A percentile compares a stretch with the other conserved stretches of the same genome.
These are phyloP conservation scores for Verruconis gallopava DNA, from an alignment of 2,329 filamentous ascomycete species.

Conservation along the genomic window DNA sequence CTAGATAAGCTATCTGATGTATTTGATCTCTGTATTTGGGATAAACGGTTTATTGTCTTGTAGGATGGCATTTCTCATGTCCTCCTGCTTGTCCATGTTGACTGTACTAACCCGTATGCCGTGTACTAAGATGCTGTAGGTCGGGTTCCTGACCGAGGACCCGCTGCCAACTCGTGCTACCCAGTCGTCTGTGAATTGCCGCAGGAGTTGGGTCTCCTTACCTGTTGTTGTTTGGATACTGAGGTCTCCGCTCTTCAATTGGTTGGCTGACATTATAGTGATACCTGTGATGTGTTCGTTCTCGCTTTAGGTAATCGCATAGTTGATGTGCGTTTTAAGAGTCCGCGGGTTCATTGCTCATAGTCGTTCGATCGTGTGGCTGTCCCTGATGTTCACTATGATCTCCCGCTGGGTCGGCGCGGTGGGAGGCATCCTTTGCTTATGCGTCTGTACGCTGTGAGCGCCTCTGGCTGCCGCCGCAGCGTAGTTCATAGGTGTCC, in stretches of 20 bases:
- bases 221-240: conserved; percentile 10
- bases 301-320: conserved; percentile 13
- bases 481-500: conserved; percentile 11
- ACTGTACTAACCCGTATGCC: conserved; percentile 13
- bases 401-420: conserved; percentile 14
- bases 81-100: conserved; percentile 13
- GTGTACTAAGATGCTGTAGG: conserved; percentile 12
- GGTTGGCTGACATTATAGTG: conserved; percentile 14
- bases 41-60: conserved; percentile 15
- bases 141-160: conserved; percentile 10
- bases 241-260: conserved; percentile 15
- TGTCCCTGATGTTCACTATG: conserved; percentile 13
- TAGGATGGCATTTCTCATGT: conserved; percentile 13
- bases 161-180: neutral
- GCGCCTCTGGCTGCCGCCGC: conserved; percentile 9
- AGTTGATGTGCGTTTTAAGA: conserved; percentile 13
- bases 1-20: conserved; percentile 13
- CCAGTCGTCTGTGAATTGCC: conserved; percentile 12
- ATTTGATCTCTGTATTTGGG: conserved; percentile 12
- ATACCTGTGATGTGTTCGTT: conserved; percentile 14
- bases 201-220: conserved; percentile 12
- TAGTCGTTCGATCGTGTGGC: conserved; percentile 13
- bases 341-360: conserved; percentile 12
- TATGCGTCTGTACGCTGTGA: conserved; percentile 12
- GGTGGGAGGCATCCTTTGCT: conserved; percentile 13